phyloP scores from a whole-genome alignment of 257 asterid species.

The Linderniella brevidens region DNA sequence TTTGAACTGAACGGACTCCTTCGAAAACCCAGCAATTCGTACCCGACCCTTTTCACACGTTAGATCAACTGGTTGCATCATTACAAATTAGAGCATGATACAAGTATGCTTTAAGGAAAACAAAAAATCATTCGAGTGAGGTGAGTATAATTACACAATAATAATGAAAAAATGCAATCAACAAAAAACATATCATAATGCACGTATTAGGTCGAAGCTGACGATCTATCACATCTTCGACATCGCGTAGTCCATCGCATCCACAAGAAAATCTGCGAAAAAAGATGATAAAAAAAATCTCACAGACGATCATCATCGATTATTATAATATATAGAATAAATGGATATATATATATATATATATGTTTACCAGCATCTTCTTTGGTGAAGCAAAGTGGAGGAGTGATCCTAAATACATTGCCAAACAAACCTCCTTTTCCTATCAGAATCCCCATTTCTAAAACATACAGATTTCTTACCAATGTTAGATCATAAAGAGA shows the following conservation, averaged over 20 bases:
- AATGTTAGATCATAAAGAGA: no score
- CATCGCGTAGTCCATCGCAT: conserved; percentile 34
- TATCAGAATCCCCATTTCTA: conserved; percentile 72
- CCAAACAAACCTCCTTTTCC: conserved; percentile 93
- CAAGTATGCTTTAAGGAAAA: no score
- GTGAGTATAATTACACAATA: no score
- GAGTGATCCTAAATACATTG: conserved; percentile 79
- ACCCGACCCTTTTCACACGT: no score
- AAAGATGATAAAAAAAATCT: neutral
- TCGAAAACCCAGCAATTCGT: no score
- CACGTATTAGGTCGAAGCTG: no score
- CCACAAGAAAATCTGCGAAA: conserved; percentile 40
- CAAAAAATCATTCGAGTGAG: no score
- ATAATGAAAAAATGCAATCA: no score
- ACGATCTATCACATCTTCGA: conserved; percentile 21
- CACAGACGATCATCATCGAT: neutral
- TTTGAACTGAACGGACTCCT: no score
- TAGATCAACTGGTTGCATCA: no score
- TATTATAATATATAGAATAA: neutral
- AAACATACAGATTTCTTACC: conserved; percentile 5
- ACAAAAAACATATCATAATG: no score
- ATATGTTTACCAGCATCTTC: conserved; percentile 27
- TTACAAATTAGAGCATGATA: no score
- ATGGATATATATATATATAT: neutral
- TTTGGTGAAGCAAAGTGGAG: conserved; percentile 89